Percentiles rank a stretch among this genome's conserved stretches.
Evolutionary conservation across 306 rosid species (phyloP).

Genomic region (Phaseolus lunatus): DNA sequence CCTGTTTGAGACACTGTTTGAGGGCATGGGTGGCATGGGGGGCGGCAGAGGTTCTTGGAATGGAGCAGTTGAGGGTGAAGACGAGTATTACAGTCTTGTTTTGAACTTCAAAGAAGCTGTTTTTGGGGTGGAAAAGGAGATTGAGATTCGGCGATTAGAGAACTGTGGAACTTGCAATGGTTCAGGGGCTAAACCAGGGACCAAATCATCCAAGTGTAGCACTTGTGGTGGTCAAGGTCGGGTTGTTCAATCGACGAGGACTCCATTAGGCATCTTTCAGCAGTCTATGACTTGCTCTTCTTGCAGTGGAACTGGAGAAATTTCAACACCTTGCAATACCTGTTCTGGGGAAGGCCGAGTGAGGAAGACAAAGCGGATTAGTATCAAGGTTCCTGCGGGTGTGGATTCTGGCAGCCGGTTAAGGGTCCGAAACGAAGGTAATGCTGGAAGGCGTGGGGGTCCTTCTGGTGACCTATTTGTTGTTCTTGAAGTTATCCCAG

Average conservation of each 20-base stretch:
- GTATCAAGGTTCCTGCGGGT: constrained; percentile 96
- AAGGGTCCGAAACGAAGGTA: constrained; percentile 96
- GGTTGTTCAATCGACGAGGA: constrained; percentile 87
- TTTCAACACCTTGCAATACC: constrained; percentile 83
- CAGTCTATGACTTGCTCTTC: constrained; percentile 98
- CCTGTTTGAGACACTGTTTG: constrained; percentile 58
- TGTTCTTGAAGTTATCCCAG: constrained; percentile 86
- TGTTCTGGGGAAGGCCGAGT: constrained; percentile 98
- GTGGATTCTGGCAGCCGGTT: constrained; percentile 97
- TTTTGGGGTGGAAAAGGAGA: constrained; percentile 96
- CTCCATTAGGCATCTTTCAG: constrained; percentile 97
- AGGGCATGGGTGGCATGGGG: constrained; percentile 53
- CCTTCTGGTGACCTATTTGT: constrained; percentile 94
- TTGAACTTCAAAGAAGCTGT: constrained; percentile 94
- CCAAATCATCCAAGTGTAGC: constrained; percentile 77
- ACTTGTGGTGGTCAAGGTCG: constrained; percentile 99
- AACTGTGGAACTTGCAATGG: constrained; percentile 93
- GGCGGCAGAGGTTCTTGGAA: constrained; percentile 54
- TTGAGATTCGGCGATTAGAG: constrained; percentile 87
- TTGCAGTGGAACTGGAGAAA: constrained; percentile 90
- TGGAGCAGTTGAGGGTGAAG: constrained; percentile 60
- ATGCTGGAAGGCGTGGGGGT: constrained; percentile 92
- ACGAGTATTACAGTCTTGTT: constrained; percentile 83
- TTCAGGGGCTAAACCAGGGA: constrained; percentile 96
- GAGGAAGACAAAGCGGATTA: constrained; percentile 88